These are phyloP conservation scores for Euryodendron excelsum DNA, from an alignment of 148 eudicot species.

Conservation along the genomic window DNA sequence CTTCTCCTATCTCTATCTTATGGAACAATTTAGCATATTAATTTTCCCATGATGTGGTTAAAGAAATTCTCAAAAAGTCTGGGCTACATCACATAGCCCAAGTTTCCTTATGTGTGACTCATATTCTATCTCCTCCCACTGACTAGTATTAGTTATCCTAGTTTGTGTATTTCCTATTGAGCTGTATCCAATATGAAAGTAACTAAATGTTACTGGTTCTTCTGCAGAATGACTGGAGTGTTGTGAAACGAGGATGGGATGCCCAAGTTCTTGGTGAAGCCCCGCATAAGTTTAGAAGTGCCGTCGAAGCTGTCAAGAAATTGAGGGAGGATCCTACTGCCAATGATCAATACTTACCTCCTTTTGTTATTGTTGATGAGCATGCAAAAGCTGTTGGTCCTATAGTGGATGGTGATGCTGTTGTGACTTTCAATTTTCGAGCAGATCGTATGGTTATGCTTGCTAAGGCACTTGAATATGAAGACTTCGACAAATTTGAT, in stretches of 20 bases:
- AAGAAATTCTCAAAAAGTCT: not conserved
- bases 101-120: not conserved
- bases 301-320: slow-evolving; percentile 79
- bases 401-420: slow-evolving; percentile 92
- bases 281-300: slow-evolving; percentile 69
- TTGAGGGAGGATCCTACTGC: slow-evolving; percentile 60
- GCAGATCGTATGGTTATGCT: slow-evolving; percentile 98
- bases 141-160: not conserved
- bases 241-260: slow-evolving; percentile 97
- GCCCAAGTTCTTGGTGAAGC: slow-evolving; percentile 99
- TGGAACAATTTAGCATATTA: too few species aligned
- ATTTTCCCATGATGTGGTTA: not conserved
- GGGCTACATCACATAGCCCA: not conserved
- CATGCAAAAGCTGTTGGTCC: slow-evolving; percentile 85
- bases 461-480: slow-evolving; percentile 87
- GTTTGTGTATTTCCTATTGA: not conserved
- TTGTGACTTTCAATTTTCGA: slow-evolving; percentile 81
- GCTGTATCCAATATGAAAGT: not conserved
- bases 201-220: not conserved
- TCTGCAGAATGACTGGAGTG: slow-evolving; percentile 85
- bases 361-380: slow-evolving; percentile 85
- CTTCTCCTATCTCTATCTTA: too few species aligned
- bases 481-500: slow-evolving; percentile 79
- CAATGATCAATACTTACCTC: slow-evolving; percentile 78
- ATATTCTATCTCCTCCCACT: not conserved